Percentiles rank a stretch among this genome's conserved stretches.
Evolutionary conservation across 805 yeast species (phyloP).

Genomic region (Candida boleticola): DNA sequence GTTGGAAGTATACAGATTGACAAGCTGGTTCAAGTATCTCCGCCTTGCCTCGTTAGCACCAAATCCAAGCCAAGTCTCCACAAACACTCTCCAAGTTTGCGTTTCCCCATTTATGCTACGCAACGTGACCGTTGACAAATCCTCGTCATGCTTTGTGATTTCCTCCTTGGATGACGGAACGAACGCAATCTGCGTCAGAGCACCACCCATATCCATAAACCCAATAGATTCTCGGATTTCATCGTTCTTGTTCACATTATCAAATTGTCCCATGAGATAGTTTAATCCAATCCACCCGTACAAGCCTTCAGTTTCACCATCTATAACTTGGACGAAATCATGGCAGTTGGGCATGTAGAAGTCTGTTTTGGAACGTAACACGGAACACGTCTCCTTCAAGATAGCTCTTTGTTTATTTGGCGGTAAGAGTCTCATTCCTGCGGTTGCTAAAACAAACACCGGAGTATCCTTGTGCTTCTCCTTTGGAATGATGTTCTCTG

Average conservation of each 20-base stretch:
- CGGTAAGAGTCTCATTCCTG: conserved; percentile 87
- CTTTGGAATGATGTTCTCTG: conserved; percentile 66
- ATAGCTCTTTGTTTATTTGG: conserved; percentile 51
- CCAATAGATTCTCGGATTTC: conserved; percentile 64
- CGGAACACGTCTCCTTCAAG: conserved; percentile 57
- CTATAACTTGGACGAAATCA: conserved; percentile 78
- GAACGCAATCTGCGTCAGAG: conserved; percentile 94
- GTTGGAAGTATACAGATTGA: conserved; percentile 25
- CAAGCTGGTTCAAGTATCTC: conserved; percentile 61
- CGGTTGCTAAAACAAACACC: conserved; percentile 88
- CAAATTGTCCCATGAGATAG: conserved; percentile 68
- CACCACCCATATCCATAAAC: conserved; percentile 99
- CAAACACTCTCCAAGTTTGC: conserved; percentile 83
- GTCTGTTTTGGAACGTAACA: conserved; percentile 50
- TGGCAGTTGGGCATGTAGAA: conserved; percentile 62
- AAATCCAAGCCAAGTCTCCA: conserved; percentile 95
- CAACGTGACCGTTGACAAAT: conserved; percentile 63
- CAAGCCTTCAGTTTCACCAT: conserved; percentile 91
- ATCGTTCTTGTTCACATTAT: conserved; percentile 22
- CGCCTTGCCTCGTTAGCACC: conserved; percentile 93
- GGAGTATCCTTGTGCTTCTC: conserved; percentile 69
- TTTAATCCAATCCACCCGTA: conserved; percentile 96
- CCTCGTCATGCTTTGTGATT: conserved; percentile 64
- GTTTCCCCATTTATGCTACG: conserved; percentile 67
- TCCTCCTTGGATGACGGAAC: conserved; percentile 70